Conservation (phyloP, 108 stramenopile genomes). For the Pelagomonas calceolata region DNA sequence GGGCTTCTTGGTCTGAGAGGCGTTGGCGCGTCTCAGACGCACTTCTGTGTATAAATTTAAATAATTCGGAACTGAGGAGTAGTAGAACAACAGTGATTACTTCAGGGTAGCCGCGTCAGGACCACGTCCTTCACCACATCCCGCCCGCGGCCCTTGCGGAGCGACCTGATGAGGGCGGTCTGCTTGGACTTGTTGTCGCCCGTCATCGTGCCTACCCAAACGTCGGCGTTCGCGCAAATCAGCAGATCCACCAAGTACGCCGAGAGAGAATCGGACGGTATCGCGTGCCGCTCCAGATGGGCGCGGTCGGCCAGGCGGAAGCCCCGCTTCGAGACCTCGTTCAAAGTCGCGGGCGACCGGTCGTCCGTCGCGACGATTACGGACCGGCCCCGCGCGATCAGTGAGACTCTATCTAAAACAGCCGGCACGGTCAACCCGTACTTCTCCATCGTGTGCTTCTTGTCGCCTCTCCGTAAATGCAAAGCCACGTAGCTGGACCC, state of each 20-base stretch:
- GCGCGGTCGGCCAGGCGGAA: not conserved
- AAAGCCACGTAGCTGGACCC: not conserved
- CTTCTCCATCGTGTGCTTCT: not conserved
- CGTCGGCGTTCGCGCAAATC: not conserved
- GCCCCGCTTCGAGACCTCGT: not conserved
- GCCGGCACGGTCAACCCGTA: not conserved
- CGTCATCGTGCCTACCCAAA: not conserved
- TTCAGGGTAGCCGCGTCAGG: not conserved
- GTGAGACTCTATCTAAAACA: not conserved
- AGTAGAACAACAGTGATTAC: too few relatives aligned
- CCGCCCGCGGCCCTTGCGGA: not conserved
- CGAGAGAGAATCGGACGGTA: not conserved
- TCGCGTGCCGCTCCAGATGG: not conserved
- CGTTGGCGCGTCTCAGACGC: too few relatives aligned
- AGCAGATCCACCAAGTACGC: not conserved
- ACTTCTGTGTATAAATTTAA: too few relatives aligned
- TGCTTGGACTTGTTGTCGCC: not conserved
- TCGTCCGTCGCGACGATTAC: not conserved
- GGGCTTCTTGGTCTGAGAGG: conserved; percentile 77
- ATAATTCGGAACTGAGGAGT: too few relatives aligned
- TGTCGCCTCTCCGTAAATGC: not conserved
- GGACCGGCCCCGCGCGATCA: too few relatives aligned
- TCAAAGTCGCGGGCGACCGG: not conserved
- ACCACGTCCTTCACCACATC: not conserved
- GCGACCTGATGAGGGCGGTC: not conserved